Conservation (phyloP, 345 rosid species). For the Draba incana region DNA sequence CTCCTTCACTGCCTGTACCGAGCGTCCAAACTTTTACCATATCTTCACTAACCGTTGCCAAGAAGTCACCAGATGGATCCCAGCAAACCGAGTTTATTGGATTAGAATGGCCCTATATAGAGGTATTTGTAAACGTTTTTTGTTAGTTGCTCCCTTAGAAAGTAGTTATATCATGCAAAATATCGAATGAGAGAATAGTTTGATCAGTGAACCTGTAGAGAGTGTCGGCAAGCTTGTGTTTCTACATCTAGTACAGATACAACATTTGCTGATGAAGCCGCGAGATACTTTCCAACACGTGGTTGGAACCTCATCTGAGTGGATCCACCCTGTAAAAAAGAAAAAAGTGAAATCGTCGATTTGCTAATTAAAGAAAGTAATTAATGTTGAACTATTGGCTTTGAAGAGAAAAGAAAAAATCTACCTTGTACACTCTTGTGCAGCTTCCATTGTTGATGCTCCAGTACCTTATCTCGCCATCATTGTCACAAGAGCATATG, state of each 20-base stretch:
- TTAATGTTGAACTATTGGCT: background rate
- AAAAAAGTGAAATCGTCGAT: background rate
- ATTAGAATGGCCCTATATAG: slow-evolving; percentile 77
- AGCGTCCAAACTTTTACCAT: slow-evolving; percentile 90
- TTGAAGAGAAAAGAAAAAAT: background rate
- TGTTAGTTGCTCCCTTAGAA: slow-evolving; percentile 9
- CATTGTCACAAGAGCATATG: slow-evolving; percentile 89
- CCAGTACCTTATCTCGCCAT: slow-evolving; percentile 96
- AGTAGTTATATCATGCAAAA: background rate
- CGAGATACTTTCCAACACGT: slow-evolving; percentile 82
- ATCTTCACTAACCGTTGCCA: slow-evolving; percentile 95
- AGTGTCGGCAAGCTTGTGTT: slow-evolving; percentile 44
- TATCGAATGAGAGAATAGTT: background rate
- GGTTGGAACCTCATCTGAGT: slow-evolving; percentile 93
- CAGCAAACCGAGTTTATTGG: slow-evolving; percentile 82
- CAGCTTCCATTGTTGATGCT: slow-evolving; percentile 84
- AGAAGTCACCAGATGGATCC: slow-evolving; percentile 83
- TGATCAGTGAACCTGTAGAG: slow-evolving; percentile 62
- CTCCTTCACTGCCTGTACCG: slow-evolving; percentile 87
- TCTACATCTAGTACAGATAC: slow-evolving; percentile 87
- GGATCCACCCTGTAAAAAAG: slow-evolving; percentile 66
- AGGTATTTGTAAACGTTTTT: background rate
- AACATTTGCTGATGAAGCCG: slow-evolving; percentile 80
- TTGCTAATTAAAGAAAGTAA: background rate
- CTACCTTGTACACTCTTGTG: slow-evolving; percentile 80